Base-by-base conservation (phyloP, 768 basidiomycete species). In the Antrodiella citrinella region DNA sequence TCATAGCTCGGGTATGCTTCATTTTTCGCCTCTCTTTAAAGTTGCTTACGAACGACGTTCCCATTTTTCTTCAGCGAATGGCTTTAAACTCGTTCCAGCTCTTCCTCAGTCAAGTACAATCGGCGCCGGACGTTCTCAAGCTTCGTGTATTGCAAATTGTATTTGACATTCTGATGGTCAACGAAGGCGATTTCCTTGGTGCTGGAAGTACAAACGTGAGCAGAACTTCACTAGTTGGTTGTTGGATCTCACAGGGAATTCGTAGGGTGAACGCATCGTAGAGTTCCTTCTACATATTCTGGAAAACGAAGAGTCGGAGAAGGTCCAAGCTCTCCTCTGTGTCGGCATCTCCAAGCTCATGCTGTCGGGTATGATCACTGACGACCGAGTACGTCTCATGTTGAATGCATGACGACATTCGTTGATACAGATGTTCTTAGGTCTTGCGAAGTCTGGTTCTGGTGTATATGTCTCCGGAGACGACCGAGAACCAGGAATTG, bases 311-410 rank as follows among this genome's bases (percentile, higher is more conserved):
- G 76, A 82, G 45, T 76, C 82, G 4, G 73, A 79, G 4, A 76
- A 76, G 41, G 80, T 86, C 0, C 81, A 82, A 53, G 88, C 90
- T 1, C 66, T 86, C 4, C 69, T 91, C 11, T 84, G 82, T 52
- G 71, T 87, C 23, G 93, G 94, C 0, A 72, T 91, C 3, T 75
- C 91, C n/a, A 98, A 98, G 66, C 74, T 98, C 21, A 76, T 91
- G 60, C 69, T 93, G 4, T 71, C 82, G 0, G 87, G 87, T 0
- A 81, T 88, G 72, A 71, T 93, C 50, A 71, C 76, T 1, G 86
- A 93, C 51, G 75, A 83, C 23, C 69, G 75, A 46, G 93, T 89
- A 57, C 41, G 80, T 59, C 47, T 54, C 18, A 1, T 30, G 13
- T 21, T 40, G 22, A 26, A 11, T 35, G 13, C 1, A 5, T 25